phyloP scores from a whole-genome alignment of 2,329 filamentous ascomycete species.

The Zopfia rhizophila region DNA sequence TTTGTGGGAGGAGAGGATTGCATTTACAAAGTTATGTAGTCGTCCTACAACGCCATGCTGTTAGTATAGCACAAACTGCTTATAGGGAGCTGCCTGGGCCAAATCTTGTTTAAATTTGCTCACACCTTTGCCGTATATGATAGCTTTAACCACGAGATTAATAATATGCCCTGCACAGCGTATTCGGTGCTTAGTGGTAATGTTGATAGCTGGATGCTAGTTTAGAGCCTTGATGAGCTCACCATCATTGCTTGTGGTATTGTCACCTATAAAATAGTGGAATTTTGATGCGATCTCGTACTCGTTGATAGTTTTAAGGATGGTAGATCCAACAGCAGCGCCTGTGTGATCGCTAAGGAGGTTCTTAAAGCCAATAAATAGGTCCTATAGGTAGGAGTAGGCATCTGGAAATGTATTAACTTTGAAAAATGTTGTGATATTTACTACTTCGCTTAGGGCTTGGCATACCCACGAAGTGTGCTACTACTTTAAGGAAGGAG shows the following conservation, averaged over 20 bases:
- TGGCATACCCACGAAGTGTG: no score
- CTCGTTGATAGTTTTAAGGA: conserved; percentile 3
- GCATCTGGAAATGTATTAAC: conserved; percentile 5
- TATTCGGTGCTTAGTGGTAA: neutral
- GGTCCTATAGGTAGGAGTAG: conserved; percentile 4
- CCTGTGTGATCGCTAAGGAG: conserved; percentile 13
- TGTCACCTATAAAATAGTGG: conserved; percentile 12
- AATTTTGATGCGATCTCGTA: conserved; percentile 11
- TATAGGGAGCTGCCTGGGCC: neutral
- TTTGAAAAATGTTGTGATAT: no score
- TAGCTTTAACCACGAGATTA: neutral
- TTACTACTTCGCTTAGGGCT: no score
- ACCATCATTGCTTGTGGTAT: conserved; percentile 12
- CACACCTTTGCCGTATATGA: conserved; percentile 1
- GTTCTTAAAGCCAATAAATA: conserved; percentile 11
- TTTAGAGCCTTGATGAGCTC: conserved; percentile 9
- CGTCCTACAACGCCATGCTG: neutral
- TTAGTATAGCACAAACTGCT: neutral
- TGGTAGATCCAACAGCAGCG: conserved; percentile 3
- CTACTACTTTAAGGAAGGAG: conserved; percentile 12
- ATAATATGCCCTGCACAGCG: no score
- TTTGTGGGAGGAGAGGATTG: no score
- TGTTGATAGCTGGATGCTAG: conserved; percentile 4
- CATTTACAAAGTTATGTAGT: no score
- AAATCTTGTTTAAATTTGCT: no score